phyloP scores from a whole-genome alignment of 1,284 basidiomycete genomes.

The Ganoderma sp. region DNA sequence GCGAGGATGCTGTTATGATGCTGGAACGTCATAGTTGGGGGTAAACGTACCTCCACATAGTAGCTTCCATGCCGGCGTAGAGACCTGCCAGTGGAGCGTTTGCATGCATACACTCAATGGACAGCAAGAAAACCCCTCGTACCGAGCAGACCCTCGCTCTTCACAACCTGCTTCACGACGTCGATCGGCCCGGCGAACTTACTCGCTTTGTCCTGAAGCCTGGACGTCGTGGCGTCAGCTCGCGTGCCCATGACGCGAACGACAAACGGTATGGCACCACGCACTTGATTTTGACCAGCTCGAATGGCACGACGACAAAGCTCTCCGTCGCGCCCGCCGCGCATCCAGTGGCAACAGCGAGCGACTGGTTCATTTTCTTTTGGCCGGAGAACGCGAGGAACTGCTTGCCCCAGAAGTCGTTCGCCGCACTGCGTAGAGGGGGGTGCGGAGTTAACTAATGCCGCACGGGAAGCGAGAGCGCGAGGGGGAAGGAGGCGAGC shows the following conservation, averaged over 20 bases:
- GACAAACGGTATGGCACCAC: slow-evolving; percentile 17
- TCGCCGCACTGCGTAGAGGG: slow-evolving; percentile 63
- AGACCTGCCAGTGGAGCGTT: slow-evolving; percentile 63
- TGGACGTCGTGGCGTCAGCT: slow-evolving; percentile 35
- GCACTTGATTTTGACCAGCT: slow-evolving; percentile 94
- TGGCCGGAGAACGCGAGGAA: slow-evolving; percentile 68
- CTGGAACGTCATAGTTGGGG: not conserved
- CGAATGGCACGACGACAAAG: slow-evolving; percentile 92
- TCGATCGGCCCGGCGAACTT: slow-evolving; percentile 91
- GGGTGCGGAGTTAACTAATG: slow-evolving; percentile 12
- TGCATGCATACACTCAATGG: not conserved
- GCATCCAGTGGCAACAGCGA: slow-evolving; percentile 92
- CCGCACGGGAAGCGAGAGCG: slow-evolving; percentile 9
- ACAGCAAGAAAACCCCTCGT: not conserved
- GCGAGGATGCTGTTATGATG: not conserved
- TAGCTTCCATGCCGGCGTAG: slow-evolving; percentile 93
- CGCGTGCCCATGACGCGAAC: not conserved
- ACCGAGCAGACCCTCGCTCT: slow-evolving; percentile 81
- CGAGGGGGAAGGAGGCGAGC: not conserved
- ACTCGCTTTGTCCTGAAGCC: slow-evolving; percentile 90
- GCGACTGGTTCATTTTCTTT: slow-evolving; percentile 84
- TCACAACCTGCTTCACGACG: slow-evolving; percentile 82
- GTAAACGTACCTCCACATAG: slow-evolving; percentile 83
- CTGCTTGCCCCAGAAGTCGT: slow-evolving; percentile 94
- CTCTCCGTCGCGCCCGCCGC: slow-evolving; percentile 96